phyloP scores from a whole-genome alignment of 225 moss, liverwort and hornwort species.

The Bryoerythrophyllum caledonicum region DNA sequence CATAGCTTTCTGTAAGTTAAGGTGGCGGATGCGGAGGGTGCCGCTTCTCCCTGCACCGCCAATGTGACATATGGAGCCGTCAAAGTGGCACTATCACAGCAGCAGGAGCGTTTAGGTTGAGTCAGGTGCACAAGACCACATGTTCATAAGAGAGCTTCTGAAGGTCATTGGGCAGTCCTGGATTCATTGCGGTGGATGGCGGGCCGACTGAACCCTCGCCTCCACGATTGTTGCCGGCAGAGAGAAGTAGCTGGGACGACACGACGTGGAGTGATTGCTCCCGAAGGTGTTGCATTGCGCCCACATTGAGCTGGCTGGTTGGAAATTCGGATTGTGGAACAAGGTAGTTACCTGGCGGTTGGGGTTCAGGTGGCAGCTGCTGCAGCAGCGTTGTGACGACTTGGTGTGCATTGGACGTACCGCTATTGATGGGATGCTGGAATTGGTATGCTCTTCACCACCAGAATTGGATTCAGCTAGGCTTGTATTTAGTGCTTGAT shows the following conservation, averaged over 20 bases:
- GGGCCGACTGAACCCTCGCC: slow-evolving; percentile 12
- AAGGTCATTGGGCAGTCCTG: slow-evolving; percentile 21
- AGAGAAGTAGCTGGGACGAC: slow-evolving; percentile 11
- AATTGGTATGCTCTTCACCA: no score
- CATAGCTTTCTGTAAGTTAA: not conserved
- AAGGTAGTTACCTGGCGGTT: slow-evolving; percentile 2
- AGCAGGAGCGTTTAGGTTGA: slow-evolving; percentile 12
- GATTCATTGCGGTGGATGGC: slow-evolving; percentile 18
- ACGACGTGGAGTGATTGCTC: slow-evolving; percentile 18
- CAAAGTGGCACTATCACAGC: slow-evolving; percentile 2
- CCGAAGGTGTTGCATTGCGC: slow-evolving; percentile 8
- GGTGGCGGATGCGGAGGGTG: not conserved
- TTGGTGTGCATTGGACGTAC: not conserved
- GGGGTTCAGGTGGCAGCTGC: not conserved
- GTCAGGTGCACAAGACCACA: slow-evolving; percentile 14
- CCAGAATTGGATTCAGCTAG: not conserved
- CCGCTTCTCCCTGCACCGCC: not conserved
- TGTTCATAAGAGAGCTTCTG: slow-evolving; percentile 32
- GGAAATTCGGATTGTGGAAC: slow-evolving; percentile 15
- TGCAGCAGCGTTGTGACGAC: not conserved
- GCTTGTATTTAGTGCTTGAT: not conserved
- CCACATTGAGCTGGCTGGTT: slow-evolving; percentile 17
- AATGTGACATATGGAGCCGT: slow-evolving; percentile 25
- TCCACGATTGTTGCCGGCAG: slow-evolving; percentile 22
- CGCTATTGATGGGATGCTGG: not conserved